A percentile compares a stretch with the other conserved stretches of the same genome.
phyloP scores from a whole-genome alignment of 2,329 filamentous ascomycete species.

The Immersiporthe knoxdaviesiana region DNA sequence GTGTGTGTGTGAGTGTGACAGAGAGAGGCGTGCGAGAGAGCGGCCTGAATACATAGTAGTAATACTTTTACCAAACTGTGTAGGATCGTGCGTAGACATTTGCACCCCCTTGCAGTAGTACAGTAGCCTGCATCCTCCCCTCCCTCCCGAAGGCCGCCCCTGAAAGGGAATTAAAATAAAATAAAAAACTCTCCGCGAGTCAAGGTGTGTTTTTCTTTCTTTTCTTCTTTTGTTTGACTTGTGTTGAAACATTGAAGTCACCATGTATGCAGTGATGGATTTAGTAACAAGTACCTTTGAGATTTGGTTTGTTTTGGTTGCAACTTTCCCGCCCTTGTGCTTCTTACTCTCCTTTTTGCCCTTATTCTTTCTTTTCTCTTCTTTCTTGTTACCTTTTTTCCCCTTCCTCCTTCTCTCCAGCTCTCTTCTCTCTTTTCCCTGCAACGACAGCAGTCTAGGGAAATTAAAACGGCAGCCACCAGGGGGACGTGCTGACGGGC shows the following conservation, averaged over 20 bases:
- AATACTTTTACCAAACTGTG: not conserved
- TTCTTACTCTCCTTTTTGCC: too few relatives aligned
- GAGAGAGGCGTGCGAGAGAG: too few relatives aligned
- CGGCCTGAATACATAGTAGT: too few relatives aligned
- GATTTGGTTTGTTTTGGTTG: not conserved
- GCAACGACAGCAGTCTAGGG: not conserved
- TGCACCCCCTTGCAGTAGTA: not conserved
- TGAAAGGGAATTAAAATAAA: not conserved
- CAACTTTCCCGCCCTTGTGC: not conserved
- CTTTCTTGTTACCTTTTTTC: too few relatives aligned
- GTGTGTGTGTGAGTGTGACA: too few relatives aligned
- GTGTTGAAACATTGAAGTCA: not conserved
- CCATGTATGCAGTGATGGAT: too few relatives aligned
- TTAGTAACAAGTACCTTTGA: not conserved
- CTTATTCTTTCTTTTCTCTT: too few relatives aligned
- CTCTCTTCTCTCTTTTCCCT: not conserved
- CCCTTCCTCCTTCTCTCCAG: not conserved
- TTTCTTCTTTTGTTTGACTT: not conserved
- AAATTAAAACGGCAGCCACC: conserved; percentile 6
- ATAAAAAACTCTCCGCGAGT: not conserved
- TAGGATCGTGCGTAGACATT: conserved; percentile 1
- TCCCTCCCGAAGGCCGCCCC: not conserved
- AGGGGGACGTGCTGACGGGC: conserved; percentile 11
- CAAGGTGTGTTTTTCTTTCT: not conserved
- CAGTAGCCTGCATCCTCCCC: conserved; percentile 8